Evolutionary conservation across 2,329 filamentous ascomycete species (phyloP).

Genomic region (Alternaria conjuncta): DNA sequence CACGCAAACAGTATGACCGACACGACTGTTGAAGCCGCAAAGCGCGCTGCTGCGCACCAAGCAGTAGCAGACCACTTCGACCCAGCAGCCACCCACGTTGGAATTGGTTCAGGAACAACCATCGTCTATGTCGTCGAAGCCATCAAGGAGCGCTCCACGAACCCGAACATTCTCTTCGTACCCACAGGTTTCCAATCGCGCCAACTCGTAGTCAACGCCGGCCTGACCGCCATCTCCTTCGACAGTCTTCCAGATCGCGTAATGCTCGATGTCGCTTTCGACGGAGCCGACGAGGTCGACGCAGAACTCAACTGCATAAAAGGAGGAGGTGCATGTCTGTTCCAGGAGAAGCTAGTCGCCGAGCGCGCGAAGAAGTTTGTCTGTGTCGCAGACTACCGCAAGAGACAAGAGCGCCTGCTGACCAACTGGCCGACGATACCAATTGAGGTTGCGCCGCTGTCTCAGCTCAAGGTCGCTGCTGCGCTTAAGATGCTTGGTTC

Average conservation of each 20-base stretch:
- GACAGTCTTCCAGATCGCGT: conserved; percentile 71
- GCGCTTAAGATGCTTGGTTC: conserved; percentile 78
- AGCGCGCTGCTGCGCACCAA: conserved; percentile 74
- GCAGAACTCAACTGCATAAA: conserved; percentile 96
- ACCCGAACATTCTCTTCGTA: conserved; percentile 75
- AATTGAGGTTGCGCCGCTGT: conserved; percentile 89
- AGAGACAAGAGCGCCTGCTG: conserved; percentile 78
- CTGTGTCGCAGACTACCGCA: conserved; percentile 90
- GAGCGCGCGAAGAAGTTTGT: conserved; percentile 84
- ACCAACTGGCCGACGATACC: conserved; percentile 83
- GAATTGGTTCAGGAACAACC: conserved; percentile 82
- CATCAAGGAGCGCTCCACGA: conserved; percentile 59
- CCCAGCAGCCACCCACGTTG: conserved; percentile 67
- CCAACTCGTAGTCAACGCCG: conserved; percentile 80
- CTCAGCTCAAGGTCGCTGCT: conserved; percentile 76
- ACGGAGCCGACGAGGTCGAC: conserved; percentile 97
- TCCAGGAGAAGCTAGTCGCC: conserved; percentile 96
- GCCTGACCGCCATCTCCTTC: conserved; percentile 77
- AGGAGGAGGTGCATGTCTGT: conserved; percentile 94
- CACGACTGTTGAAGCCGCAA: conserved; percentile 69
- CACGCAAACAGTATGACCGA: conserved; percentile 37
- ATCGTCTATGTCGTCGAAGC: conserved; percentile 87
- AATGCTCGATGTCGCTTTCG: conserved; percentile 87
- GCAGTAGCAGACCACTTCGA: conserved; percentile 76
- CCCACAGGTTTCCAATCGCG: conserved; percentile 93